Percentiles rank a stretch among this genome's conserved stretches.
Conservation (phyloP, 2,329 filamentous ascomycete species). For the Sclerotinia minor region DNA sequence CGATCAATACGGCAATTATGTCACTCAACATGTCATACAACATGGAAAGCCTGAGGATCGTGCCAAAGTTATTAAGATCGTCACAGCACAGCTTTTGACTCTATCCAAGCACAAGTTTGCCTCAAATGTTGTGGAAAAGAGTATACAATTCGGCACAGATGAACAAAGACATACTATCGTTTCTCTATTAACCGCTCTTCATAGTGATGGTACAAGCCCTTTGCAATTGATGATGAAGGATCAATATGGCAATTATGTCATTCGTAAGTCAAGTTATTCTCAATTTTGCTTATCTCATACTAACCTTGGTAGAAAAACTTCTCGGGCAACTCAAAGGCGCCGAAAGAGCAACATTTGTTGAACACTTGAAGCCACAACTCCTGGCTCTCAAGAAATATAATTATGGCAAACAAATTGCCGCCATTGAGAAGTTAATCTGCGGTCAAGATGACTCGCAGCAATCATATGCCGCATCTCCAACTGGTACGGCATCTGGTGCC, state of each 20-base stretch:
- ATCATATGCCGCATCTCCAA: conserved; percentile 30
- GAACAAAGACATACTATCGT: conserved; percentile 71
- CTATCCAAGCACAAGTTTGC: conserved; percentile 95
- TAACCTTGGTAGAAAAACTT: conserved; percentile 69
- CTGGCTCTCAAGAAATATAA: conserved; percentile 62
- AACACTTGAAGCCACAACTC: conserved; percentile 64
- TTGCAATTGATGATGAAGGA: conserved; percentile 81
- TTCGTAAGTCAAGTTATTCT: conserved; percentile 66
- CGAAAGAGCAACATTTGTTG: conserved; percentile 60
- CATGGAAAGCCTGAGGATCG: conserved; percentile 74
- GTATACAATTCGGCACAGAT: conserved; percentile 69
- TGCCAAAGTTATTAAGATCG: conserved; percentile 68
- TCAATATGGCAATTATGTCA: conserved; percentile 92
- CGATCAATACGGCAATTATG: conserved; percentile 94
- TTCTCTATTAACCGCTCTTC: conserved; percentile 57
- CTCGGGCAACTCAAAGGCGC: conserved; percentile 61
- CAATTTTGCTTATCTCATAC: neutral
- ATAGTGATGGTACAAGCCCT: conserved; percentile 66
- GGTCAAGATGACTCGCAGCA: conserved; percentile 24
- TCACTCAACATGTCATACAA: conserved; percentile 86
- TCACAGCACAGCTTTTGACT: conserved; percentile 68
- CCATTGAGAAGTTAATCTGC: conserved; percentile 59
- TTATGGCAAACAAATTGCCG: conserved; percentile 65
- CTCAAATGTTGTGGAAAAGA: conserved; percentile 96
- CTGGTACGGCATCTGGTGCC: conserved; percentile 35